Conservation (phyloP, 208 protist species). For the Acanthamoeba sp. region DNA sequence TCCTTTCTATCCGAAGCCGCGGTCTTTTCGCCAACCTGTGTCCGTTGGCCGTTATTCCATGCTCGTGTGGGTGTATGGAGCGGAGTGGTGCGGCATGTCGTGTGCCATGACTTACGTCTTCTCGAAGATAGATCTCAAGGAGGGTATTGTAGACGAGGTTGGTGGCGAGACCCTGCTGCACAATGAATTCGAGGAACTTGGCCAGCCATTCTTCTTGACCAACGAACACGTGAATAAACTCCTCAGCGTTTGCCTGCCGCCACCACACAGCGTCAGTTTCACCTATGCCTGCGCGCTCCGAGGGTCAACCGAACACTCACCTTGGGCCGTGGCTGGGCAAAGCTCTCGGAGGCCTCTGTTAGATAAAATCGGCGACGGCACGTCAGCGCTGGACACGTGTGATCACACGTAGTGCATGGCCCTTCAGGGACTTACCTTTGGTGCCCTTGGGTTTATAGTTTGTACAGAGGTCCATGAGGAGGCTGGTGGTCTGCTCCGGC, state of each 20-base stretch:
- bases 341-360: constrained; percentile 5
- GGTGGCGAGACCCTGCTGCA: constrained; percentile 85
- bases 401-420: too few species aligned
- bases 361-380: neutral
- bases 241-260: constrained; percentile 86
- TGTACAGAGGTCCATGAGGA: constrained; percentile 88
- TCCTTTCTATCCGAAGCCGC: neutral
- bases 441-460: constrained; percentile 81
- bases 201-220: constrained; percentile 93
- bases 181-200: constrained; percentile 93
- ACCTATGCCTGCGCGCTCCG: too few species aligned
- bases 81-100: constrained; percentile 29
- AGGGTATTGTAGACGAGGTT: constrained; percentile 95
- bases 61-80: neutral
- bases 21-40: neutral
- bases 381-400: neutral
- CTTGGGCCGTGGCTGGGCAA: constrained; percentile 56
- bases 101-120: constrained; percentile 81
- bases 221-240: constrained; percentile 95
- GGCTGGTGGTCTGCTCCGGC: constrained; percentile 84
- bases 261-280: too few species aligned
- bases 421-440: too few species aligned
- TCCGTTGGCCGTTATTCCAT: neutral
- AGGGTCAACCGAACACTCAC: neutral
- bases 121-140: constrained; percentile 95